Evolutionary conservation across 2,329 filamentous ascomycete species (phyloP), one percentile per base, ranked within the genome.

Genomic region (Beauveria sp.): DNA sequence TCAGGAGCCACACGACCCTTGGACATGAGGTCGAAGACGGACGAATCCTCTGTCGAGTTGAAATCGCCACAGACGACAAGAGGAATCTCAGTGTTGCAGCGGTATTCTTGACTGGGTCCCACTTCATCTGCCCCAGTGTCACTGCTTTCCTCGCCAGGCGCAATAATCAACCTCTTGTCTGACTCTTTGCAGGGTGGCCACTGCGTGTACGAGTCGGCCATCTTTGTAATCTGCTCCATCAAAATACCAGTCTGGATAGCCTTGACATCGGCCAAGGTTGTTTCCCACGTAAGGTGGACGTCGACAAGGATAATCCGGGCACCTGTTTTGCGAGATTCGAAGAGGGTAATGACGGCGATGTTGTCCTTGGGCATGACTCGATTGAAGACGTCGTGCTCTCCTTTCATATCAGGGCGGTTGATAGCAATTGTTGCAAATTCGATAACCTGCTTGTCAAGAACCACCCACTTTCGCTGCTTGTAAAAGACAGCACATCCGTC

Each of bases 321-420:
- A n/a, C 95, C 95, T 0, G 93, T 97, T 63, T 85, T 79, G 43
- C 93, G 86, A 69, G 96, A 97, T 75, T 99, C 95, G 65, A 99
- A 85, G 78, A 98, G 96, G 61, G 89, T 86, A 53, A 96, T 85
- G 53, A 96, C 88, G 18, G 90, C 95, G 73, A 99, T 96, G 72
- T 98, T 93, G 79, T 99, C 95, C 76, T 95, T 91, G 64, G 93
- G 93, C 95, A 97, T 98, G 63, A 99, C 89, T 30, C 95, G 89
- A 73, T 99, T 99, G 82, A 96, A 98, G 62, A 98, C 93, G 70
- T 99, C 95, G 71, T 96, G 91, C 70, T 96, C 91, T 61, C 93
- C 91, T 77, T 98, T 98, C 86, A 97, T 96, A 72, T 98, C 95
- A 3, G 93, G 91, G 66, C 95, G 83, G 71, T 96, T 95, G 75